Evolutionary conservation across 2,329 filamentous ascomycete genomes (phyloP), one percentile per base, ranked within the genome.

Genomic region (Trichoderma aggressivum): DNA sequence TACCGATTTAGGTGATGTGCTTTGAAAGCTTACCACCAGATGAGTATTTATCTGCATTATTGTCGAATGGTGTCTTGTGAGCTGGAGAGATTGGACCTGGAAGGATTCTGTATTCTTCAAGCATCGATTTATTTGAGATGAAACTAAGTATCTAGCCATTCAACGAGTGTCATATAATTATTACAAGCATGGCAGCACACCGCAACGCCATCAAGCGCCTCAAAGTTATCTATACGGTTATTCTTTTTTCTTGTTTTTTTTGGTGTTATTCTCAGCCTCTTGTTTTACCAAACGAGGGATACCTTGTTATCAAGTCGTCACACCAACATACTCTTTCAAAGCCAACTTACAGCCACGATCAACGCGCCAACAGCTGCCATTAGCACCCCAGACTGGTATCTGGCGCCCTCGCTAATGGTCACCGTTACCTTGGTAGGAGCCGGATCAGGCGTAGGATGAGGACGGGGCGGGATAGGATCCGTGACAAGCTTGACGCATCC

Each of bases 381-480:
- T 26, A 58, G 24, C 18, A 55, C 58, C 3, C 63, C 63, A 55
- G 70, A 67, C 26, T 63, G 55, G 18, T 34, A 43, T 24, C 63
- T 65, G 4, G 43, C 24, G 5, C 68, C 74, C 16, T 71, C 55
- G 39, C 72, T 75, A 50, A 73, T 50, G 12, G 70, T 55, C n/a
- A 71, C 64, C 0, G 72, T 56, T 12, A 18, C 39, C 26, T 70
- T 69, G 21, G 72, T 70, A 21, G 59, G 36, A n/a, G 26, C 56
- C 3, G 63, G 36, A 11, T 53, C 32, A 30, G 43, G 47, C 5
- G 61, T 58, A 32, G 63, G 43, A 39, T 24, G 32, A 34, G 58
- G 24, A 24, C 59, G 66, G 1, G 32, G 39, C 3, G 50, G 21
- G 2, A 28, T 21, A 24, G 68, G 50, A n/a, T 61, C 68, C 7